Conservation (phyloP, 805 yeast genomes). For the Hanseniaspora vineae region DNA sequence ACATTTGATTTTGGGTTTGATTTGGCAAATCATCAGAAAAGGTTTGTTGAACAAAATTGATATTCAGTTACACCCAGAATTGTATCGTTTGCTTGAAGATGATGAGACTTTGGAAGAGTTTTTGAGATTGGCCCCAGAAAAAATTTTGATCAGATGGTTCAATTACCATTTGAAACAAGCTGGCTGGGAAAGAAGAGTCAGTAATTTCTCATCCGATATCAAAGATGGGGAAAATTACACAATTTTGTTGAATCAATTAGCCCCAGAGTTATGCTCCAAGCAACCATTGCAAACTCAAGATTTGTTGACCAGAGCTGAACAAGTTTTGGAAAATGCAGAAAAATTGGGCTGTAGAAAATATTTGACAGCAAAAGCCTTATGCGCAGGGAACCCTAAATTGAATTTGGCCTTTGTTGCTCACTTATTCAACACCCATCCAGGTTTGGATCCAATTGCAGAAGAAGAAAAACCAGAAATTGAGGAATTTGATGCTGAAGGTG, state of each 20-base stretch:
- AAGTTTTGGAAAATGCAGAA: constrained; percentile 77
- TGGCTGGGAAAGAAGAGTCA: constrained; percentile 72
- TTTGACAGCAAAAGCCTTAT: constrained; percentile 83
- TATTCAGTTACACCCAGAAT: constrained; percentile 90
- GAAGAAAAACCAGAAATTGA: constrained; percentile 86
- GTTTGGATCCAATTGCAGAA: constrained; percentile 90
- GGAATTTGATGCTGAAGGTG: constrained; percentile 98
- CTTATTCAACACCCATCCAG: constrained; percentile 91
- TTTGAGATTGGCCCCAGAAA: constrained; percentile 93
- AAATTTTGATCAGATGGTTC: constrained; percentile 93
- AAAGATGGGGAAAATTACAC: constrained; percentile 94
- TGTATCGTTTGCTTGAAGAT: constrained; percentile 85
- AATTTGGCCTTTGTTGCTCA: constrained; percentile 97
- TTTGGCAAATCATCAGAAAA: constrained; percentile 96
- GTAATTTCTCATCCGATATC: constrained; percentile 78
- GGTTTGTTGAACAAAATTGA: constrained; percentile 92
- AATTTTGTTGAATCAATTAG: constrained; percentile 74
- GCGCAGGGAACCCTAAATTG: constrained; percentile 92
- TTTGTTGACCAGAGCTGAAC: constrained; percentile 71
- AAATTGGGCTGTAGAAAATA: constrained; percentile 86
- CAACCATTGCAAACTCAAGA: constrained; percentile 73
- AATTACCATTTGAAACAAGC: constrained; percentile 93
- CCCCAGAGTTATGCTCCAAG: constrained; percentile 69
- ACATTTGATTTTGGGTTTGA: constrained; percentile 78
- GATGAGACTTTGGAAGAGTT: constrained; percentile 97